Evolutionary conservation across 192 early-diverging fungal species (phyloP), one percentile per base, ranked within the genome.

Genomic region (Geranomyces variabilis): DNA sequence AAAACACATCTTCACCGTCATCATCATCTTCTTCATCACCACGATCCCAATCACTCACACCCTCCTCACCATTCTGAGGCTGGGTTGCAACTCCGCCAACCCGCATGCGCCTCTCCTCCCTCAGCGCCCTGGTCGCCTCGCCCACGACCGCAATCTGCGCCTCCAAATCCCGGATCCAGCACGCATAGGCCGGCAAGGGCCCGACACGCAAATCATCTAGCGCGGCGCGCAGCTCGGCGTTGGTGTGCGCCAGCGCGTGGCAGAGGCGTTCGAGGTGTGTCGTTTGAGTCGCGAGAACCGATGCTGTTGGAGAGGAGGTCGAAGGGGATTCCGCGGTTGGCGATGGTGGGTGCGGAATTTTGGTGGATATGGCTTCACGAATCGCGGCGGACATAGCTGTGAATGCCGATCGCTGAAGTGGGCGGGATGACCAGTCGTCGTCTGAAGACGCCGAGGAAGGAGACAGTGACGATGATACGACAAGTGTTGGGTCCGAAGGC

Each of bases 1-100:
- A 53, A 53, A 53, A 53, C 7, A 53, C 51, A 53, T 53, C 51
- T 26, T 53, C 51, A n/a, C 15, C 51, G 2, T 53, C 51, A 3
- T 53, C 51, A 7, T 53, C 51, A 3, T 53, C 51, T 9, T 53
- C 51, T 26, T 53, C 51, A 15, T 3, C 51, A 4, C 17, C 51
- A 3, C 51, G 15, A n/a, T n/a, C 51, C 51, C n/a, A n/a, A n/a
- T n/a, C 51, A 15, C 51, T 26, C 51, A 4, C 51, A 3, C 4
- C 51, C 51, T 9, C 51, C 51, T 3, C 19, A 6, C 3, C n/a
- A 26, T 3, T n/a, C 51, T 24, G n/a, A n/a, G n/a, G n/a, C n/a
- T n/a, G n/a, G n/a, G n/a, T n/a, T n/a, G n/a, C n/a, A n/a, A n/a
- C n/a, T 17, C 24, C n/a, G n/a, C 51, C 4, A 26, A 53, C 51